Base-by-base conservation (phyloP, 306 rosid species). In the Abrus pulchellus region DNA sequence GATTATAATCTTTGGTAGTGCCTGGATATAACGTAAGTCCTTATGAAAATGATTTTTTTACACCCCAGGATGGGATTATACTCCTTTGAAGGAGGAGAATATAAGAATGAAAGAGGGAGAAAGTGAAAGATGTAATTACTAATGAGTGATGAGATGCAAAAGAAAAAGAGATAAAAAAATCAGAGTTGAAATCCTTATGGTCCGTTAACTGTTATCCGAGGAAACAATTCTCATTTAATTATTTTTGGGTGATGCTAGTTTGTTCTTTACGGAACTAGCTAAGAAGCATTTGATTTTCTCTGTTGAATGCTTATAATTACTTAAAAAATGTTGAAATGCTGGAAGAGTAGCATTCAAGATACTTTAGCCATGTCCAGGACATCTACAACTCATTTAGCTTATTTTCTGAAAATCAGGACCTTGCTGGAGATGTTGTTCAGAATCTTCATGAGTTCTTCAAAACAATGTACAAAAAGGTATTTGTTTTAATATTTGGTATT, bases 371-470 rank as follows among this genome's bases (percentile, higher is more conserved):
- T 66, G 85, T 52, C 45, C 41, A 4, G 20, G 75, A 69, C 62
- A 29, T 56, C 45, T 72, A 6, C 7, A 41, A 67, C 60, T 65
- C 3, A 50, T 65, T 70, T 36, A 10, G 57, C 38, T 72, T 54
- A 3, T 54, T 56, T 33, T 6, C 71, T 67, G 50, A 65, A 83
- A 73, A 78, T 71, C 92, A 94, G 99, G 99, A 88, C 57, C 99
- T 94, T 80, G 90, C 92, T 47, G 94, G 94, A 68, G 97, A 94
- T 44, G 94, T 86, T 82, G 94, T 80, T 63, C 90, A 80, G 86
- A 89, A 91, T 89, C 90, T 94, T 75, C 88, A 77, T 3, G 88
- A 82, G 34, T 93, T 82, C 89, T 93, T 94, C 88, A 88, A 90
- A 75, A 64, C 90, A 55, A 70, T 83, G 85, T 89, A 90, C 85